Percentiles rank a stretch among this genome's conserved stretches.
Conservation (phyloP, 2,329 filamentous ascomycete species). For the Venturia aucupariae region DNA sequence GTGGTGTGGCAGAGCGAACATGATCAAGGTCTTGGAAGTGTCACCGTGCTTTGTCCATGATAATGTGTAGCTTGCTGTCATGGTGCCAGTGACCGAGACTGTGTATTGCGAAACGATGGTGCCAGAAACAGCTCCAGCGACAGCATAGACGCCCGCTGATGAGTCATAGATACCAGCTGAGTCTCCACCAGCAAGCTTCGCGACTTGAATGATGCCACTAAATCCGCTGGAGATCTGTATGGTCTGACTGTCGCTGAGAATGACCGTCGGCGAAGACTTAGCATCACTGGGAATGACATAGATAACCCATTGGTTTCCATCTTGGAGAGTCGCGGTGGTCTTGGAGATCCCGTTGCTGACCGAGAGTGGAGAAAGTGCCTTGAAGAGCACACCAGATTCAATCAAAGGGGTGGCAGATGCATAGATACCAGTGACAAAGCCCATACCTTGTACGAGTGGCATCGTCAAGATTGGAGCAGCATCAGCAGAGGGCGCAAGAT, state of each 20-base stretch:
- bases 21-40: constrained; percentile 56
- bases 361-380: constrained; percentile 46
- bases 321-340: constrained; percentile 63
- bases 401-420: constrained; percentile 60
- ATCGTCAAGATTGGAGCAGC: constrained; percentile 52
- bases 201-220: constrained; percentile 70
- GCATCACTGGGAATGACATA: constrained; percentile 31
- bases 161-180: constrained; percentile 65
- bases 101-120: constrained; percentile 52
- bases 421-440: constrained; percentile 76
- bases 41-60: constrained; percentile 63
- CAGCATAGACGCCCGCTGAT: constrained; percentile 66
- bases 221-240: constrained; percentile 60
- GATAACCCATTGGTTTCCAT: constrained; percentile 31
- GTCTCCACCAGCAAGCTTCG: constrained; percentile 57
- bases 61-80: constrained; percentile 62
- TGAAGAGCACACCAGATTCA: constrained; percentile 66
- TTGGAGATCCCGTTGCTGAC: constrained; percentile 61
- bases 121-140: constrained; percentile 48
- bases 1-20: constrained; percentile 87
- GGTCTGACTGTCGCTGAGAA: constrained; percentile 32
- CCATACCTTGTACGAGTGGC: constrained; percentile 82
- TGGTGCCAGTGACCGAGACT: constrained; percentile 47
- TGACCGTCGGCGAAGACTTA: not conserved
- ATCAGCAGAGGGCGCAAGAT: constrained; percentile 48